Base-by-base conservation (phyloP, 306 rosid species). In the Potentilla sterilis region DNA sequence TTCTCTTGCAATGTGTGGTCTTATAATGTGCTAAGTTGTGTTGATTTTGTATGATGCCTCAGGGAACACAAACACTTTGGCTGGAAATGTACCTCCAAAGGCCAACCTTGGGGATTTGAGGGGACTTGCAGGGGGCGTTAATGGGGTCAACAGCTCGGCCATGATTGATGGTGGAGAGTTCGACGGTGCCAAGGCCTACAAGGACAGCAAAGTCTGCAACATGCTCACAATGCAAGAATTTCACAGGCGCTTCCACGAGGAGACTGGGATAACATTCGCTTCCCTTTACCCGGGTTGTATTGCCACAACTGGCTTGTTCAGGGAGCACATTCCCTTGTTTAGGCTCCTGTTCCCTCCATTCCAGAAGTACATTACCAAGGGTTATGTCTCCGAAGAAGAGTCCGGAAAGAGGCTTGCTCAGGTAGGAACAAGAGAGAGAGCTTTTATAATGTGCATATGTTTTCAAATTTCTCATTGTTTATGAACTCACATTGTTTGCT, bases 31-130 rank as follows among this genome's bases (percentile, higher is more conserved):
- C 41, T 77, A 37, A 78, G 38, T 71, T 68, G 69, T 73, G 47
- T 69, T 82, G 78, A 61, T 76, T 74, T 55, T 77, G 67, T 63
- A 4, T 9, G 49, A 81, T 82, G n/a, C 21, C 69, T 78, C 85
- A 92, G 98, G 98, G 41, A 96, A 96, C 86, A 89, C 97, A 6
- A 96, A 96, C 77, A 96, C 99, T 46, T 83, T 96, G 91, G 99
- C 99, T n/a, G 99, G 99, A 51, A 96, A 96, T 85, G 98, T 96
- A 76, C 99, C 99, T 77, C 99, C 99, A 24, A 96, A 92, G 91
- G 98, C 99, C 44, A 96, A 96, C 88, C 92, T 96, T 9, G 99
- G 99, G 35, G 99, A 96, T 84, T 32, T 96, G 87, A 89, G 99
- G 83, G 99, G 99, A 62, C 92, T 96, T 75, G 81, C 91, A 2